Base-by-base conservation (phyloP, 805 yeast species). In the Lachancea mirantina region DNA sequence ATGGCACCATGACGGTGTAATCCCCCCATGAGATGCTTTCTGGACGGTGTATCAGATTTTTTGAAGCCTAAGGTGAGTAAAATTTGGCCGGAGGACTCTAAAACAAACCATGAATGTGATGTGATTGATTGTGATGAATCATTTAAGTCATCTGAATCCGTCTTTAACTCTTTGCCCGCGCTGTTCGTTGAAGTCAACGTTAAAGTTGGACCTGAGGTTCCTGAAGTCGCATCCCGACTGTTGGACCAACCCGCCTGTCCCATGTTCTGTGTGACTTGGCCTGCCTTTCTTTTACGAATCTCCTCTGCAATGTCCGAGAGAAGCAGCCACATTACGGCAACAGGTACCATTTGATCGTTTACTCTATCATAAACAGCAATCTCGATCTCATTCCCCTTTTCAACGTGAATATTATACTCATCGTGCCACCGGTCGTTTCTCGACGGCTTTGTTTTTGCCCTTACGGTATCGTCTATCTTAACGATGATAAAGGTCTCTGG, bases 1-100 rank as follows among this genome's bases (percentile, higher is more conserved):
- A 92, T 89, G 41, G 99, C 99, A 64, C 96, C 97, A 55, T 89
- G 96, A 68, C 99, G 94, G 20, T 85, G 89, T 34, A 82, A 67
- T 0, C 84, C 84, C 33, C 81, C 81, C 28, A 72, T 61, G 11
- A 59, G 36, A 11, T 59, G 52, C 30, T 64, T 66, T 43, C 65
- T 68, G 33, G 67, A 69, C 13, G 69, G 71, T 20, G 61, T 54
- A 16, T 64, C 60, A 5, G 80, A 71, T 49, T 89, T 89, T 27
- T 79, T 80, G 52, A 92, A 92, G 2, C 89, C 81, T 16, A 89
- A 60, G 4, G 78, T 74, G 26, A 92, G 57, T 35, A 83, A 65
- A 21, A 92, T 76, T 58, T 87, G 95, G 14, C 99, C 99, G 2
- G 88, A 76, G 7, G 98, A 97, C 57, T 89, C 98, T 40, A 92